Percentiles rank a stretch among this genome's conserved stretches.
Conservation (phyloP, 2,329 filamentous ascomycete genomes). For the Juglanconis oblonga region DNA sequence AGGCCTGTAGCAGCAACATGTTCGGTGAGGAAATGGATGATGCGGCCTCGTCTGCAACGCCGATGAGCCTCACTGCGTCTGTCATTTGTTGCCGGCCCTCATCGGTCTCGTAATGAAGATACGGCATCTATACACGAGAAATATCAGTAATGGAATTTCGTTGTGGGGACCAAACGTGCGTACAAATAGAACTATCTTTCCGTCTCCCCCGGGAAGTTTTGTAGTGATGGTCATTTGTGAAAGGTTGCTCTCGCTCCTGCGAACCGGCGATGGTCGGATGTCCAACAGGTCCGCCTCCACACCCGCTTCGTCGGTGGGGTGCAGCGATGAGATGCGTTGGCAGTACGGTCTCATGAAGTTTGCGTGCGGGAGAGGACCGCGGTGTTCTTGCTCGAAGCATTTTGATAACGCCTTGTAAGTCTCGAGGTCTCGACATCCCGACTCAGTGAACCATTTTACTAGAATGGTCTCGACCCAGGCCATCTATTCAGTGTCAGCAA, state of each 20-base stretch:
- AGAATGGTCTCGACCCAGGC: constrained; percentile 61
- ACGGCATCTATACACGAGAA: constrained; percentile 52
- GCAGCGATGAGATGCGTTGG: constrained; percentile 41
- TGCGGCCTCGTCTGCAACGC: constrained; percentile 26
- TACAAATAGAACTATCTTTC: constrained; percentile 28
- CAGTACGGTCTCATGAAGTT: constrained; percentile 62
- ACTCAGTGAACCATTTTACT: constrained; percentile 64
- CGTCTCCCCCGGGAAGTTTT: constrained; percentile 21
- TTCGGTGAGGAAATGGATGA: constrained; percentile 32
- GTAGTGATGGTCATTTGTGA: constrained; percentile 21
- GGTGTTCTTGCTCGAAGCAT: constrained; percentile 60
- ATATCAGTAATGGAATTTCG: background rate
- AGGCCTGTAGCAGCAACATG: constrained; percentile 45
- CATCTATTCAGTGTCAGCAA: constrained; percentile 28
- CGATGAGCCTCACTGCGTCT: constrained; percentile 39
- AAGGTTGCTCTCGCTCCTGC: constrained; percentile 20
- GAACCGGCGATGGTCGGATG: constrained; percentile 16
- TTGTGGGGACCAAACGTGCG: background rate
- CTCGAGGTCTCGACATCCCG: constrained; percentile 58
- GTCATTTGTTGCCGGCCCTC: constrained; percentile 54
- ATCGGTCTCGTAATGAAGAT: constrained; percentile 63
- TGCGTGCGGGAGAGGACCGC: constrained; percentile 55
- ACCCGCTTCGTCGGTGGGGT: constrained; percentile 24
- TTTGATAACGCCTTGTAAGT: constrained; percentile 61
- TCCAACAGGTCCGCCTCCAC: constrained; percentile 12